Base-by-base conservation (phyloP, 2,329 filamentous ascomycete genomes). In the Nothopassalora personata region DNA sequence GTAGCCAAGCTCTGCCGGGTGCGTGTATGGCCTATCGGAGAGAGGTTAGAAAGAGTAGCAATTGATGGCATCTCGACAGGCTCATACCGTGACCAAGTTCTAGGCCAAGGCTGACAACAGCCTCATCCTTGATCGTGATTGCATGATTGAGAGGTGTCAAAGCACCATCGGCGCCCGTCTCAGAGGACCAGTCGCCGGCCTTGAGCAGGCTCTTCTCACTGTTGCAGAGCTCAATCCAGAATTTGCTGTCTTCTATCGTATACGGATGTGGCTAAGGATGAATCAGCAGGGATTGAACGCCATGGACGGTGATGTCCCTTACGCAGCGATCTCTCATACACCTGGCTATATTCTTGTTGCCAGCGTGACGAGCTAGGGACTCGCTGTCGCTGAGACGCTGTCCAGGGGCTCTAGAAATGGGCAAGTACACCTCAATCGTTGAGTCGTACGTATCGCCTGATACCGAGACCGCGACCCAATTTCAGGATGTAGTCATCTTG, bases 1-100 rank as follows among this genome's bases (percentile, higher is more conserved):
- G 64, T 75, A 78, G 9, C 76, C 76, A 1, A 78, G 52, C 58
- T 77, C 74, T 0, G 72, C 76, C 1, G 66, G 68, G 56, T 75
- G 74, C 5, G 71, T 63, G 15, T 70, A 67, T 15, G 75, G 65
- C 76, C 75, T 33, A 45, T n/a, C 19, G 11, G 31, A 49, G 15
- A 33, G 15, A 13, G n/a, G 9, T 52, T n/a, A 56, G 23, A 34
- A 23, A 9, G 8, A 46, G 5, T 13, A 5, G 18, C 11, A 6
- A 36, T 18, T 48, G 9, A 5, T 23, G 7, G 46, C 10, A 31
- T 8, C 27, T 9, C 8, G 11, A 23, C 9, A 10, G n/a, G 11
- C 4, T 31, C 19, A 15, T 70, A 46, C 69, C 70, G 56, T 68
- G 73, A 39, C 62, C 65, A 43, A 68, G 64, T 7, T 66, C 60